These are phyloP conservation scores for Andrographis paniculata DNA, from an alignment of 305 asterid species.

Conservation along the genomic window DNA sequence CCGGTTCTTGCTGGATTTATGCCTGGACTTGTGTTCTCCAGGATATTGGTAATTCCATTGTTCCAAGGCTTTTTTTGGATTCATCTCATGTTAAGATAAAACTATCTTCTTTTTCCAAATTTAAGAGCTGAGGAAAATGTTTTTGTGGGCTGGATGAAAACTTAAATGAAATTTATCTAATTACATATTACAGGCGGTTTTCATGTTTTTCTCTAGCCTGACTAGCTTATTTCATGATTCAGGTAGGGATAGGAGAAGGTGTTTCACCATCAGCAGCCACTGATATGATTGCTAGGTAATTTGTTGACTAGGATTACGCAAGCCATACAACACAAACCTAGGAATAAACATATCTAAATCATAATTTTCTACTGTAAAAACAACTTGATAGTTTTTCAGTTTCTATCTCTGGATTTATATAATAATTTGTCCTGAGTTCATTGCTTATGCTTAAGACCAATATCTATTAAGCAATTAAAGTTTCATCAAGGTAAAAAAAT, in stretches of 20 bases:
- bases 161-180: conserved; percentile 2
- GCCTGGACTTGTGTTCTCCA: conserved; percentile 87
- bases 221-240: conserved; percentile 19
- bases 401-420: too few relatives aligned
- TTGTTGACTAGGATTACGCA: conserved; percentile 13
- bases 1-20: conserved; percentile 81
- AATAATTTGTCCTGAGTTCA: too few relatives aligned
- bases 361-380: too few relatives aligned
- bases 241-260: conserved; percentile 99
- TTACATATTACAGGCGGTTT: background rate
- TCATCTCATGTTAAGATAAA: conserved; percentile 6
- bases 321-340: conserved; percentile 1
- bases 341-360: too few relatives aligned
- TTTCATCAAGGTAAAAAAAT: too few relatives aligned
- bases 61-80: conserved; percentile 5
- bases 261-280: conserved; percentile 99
- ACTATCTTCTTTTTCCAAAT: background rate
- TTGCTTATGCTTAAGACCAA: too few relatives aligned
- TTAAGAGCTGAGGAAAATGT: background rate
- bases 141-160: conserved; percentile 6
- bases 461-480: too few relatives aligned
- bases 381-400: too few relatives aligned
- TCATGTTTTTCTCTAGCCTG: conserved; percentile 10
- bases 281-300: conserved; percentile 94
- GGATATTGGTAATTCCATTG: conserved; percentile 68